These are phyloP conservation scores for Plasmodium vivax DNA, from an alignment of 169 alveolate genomes.

Conservation along the genomic window DNA sequence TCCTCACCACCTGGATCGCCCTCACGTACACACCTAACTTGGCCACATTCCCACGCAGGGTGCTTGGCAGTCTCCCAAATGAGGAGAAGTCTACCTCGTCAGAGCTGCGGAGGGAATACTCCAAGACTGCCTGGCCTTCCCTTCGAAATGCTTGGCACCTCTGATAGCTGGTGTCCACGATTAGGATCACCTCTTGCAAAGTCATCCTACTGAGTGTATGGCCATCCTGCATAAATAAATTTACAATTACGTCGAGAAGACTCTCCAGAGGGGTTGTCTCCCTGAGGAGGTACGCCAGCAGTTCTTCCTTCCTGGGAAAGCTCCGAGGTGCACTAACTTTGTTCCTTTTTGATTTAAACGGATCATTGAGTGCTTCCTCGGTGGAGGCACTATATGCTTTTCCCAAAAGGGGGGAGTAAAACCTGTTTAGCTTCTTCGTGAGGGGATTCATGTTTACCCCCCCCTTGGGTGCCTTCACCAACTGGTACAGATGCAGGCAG, in stretches of 20 bases:
- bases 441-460: not conserved
- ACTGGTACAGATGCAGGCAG: conserved; percentile 6
- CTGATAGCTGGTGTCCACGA: not conserved
- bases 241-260: not conserved
- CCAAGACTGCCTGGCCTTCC: no score
- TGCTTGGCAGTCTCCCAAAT: not conserved
- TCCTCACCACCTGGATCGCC: not conserved
- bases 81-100: not conserved
- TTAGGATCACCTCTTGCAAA: not conserved
- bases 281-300: not conserved
- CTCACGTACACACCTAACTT: not conserved
- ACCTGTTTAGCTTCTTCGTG: not conserved
- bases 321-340: not conserved
- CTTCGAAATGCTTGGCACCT: not conserved
- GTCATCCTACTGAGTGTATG: not conserved
- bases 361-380: not conserved
- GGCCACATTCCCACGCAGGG: not conserved
- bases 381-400: not conserved
- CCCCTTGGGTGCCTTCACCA: not conserved
- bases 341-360: not conserved
- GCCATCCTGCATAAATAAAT: not conserved
- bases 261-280: not conserved
- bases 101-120: not conserved
- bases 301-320: not conserved
- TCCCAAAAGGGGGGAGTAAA: not conserved